Evolutionary conservation across 164 flowering plant species (phyloP).

Genomic region (Magnolia kwangsiensis): DNA sequence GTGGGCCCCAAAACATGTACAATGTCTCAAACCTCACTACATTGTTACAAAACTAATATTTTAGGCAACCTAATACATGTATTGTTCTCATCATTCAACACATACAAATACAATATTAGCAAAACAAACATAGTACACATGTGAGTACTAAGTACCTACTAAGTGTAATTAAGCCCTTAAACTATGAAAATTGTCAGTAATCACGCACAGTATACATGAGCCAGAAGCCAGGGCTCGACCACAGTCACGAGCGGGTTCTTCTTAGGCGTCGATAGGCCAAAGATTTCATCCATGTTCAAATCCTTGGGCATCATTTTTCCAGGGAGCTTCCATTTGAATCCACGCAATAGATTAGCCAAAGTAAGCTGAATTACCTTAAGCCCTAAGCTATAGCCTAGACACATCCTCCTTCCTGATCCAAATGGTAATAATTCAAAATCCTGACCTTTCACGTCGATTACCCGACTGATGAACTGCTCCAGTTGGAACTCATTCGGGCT

Average conservation of each 20-base stretch:
- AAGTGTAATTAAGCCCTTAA: neutral
- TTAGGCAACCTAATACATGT: too few relatives aligned
- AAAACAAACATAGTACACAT: too few relatives aligned
- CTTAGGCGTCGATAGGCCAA: conserved; percentile 63
- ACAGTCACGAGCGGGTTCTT: conserved; percentile 44
- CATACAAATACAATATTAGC: too few relatives aligned
- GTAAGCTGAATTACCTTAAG: conserved; percentile 55
- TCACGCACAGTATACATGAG: conserved; percentile 19
- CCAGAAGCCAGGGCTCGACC: conserved; percentile 49
- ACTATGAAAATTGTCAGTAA: neutral
- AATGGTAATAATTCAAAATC: conserved; percentile 68
- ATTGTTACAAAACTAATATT: too few relatives aligned
- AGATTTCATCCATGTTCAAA: conserved; percentile 64
- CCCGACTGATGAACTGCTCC: conserved; percentile 56
- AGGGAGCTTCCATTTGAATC: conserved; percentile 60
- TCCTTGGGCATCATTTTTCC: conserved; percentile 36
- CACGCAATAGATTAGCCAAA: conserved; percentile 69
- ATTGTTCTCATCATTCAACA: too few relatives aligned
- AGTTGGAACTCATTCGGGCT: conserved; percentile 55
- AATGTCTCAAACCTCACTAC: too few relatives aligned
- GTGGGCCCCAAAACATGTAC: too few relatives aligned
- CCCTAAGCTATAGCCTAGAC: conserved; percentile 64
- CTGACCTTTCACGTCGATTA: conserved; percentile 64
- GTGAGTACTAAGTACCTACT: too few relatives aligned
- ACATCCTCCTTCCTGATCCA: conserved; percentile 77